phyloP scores from a whole-genome alignment of 1,139 yeast genomes.

The Arxiozyma bovina region DNA sequence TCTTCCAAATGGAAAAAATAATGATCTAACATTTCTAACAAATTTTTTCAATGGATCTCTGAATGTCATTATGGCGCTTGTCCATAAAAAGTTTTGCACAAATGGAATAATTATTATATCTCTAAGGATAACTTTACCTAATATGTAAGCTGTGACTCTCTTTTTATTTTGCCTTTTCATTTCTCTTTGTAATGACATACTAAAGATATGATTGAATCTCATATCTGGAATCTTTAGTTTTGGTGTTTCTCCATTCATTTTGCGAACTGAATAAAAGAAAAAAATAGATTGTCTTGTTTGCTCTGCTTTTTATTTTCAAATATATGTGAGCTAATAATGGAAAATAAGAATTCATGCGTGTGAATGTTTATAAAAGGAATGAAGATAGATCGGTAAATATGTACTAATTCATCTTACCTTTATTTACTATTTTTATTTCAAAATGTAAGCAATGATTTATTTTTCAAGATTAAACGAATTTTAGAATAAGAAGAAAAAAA shows the following conservation, averaged over 20 bases:
- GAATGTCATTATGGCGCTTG: slow-evolving; percentile 34
- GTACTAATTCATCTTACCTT: not conserved
- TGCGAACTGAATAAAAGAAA: not conserved
- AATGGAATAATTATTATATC: slow-evolving; percentile 68
- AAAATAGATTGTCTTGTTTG: not conserved
- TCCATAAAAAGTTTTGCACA: slow-evolving; percentile 46
- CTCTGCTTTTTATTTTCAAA: not conserved
- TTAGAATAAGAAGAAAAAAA: too few species aligned
- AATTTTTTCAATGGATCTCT: slow-evolving; percentile 35
- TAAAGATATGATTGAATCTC: slow-evolving; percentile 54
- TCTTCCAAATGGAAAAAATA: not conserved
- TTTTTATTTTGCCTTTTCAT: slow-evolving; percentile 24
- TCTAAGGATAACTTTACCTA: slow-evolving; percentile 47
- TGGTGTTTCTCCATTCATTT: not conserved
- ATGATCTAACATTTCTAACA: slow-evolving; percentile 8
- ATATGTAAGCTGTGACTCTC: slow-evolving; percentile 36
- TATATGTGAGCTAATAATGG: not conserved
- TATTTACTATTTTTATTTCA: too few species aligned
- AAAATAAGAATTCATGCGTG: not conserved
- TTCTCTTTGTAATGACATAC: slow-evolving; percentile 36
- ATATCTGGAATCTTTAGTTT: slow-evolving; percentile 42
- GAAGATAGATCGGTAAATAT: too few species aligned
- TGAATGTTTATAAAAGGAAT: too few species aligned
- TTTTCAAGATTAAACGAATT: not conserved
- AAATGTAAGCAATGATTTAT: too few species aligned